phyloP scores from a whole-genome alignment of 345 rosid genomes.

The Gossypium mustelinum region DNA sequence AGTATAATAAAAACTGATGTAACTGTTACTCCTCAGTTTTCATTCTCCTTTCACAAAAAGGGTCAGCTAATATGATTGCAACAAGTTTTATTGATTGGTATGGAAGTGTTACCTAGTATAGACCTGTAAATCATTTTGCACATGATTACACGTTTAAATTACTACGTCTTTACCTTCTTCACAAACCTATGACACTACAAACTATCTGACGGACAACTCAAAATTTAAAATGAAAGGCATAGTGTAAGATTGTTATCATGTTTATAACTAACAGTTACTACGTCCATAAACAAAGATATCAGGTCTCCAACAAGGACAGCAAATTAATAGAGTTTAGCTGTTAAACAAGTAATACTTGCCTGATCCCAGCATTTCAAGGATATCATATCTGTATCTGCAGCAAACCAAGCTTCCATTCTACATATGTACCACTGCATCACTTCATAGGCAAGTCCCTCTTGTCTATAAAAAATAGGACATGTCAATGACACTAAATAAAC shows the following conservation, averaged over 20 bases:
- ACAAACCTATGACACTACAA: neutral
- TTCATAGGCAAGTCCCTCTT: conserved; percentile 68
- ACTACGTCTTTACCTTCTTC: neutral
- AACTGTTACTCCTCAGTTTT: neutral
- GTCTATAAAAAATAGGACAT: conserved; percentile 38
- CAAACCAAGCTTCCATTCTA: conserved; percentile 97
- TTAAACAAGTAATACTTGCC: conserved; percentile 35
- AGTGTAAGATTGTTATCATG: neutral
- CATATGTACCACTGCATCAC: conserved; percentile 90
- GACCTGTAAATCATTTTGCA: neutral
- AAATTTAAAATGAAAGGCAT: neutral
- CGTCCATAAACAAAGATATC: conserved; percentile 1
- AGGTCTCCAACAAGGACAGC: neutral
- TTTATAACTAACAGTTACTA: neutral
- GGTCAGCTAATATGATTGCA: neutral
- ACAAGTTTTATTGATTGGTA: neutral
- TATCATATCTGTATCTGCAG: conserved; percentile 83
- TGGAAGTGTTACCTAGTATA: neutral
- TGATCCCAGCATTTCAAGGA: conserved; percentile 89
- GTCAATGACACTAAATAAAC: conserved; percentile 10
- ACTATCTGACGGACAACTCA: neutral
- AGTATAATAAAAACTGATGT: neutral
- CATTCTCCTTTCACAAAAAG: neutral
- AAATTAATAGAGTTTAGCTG: neutral
- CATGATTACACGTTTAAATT: neutral